Percentiles rank a stretch among this genome's conserved stretches.
Evolutionary conservation across 176 grass and related monocot species (phyloP).

Genomic region (Triticum urartu): DNA sequence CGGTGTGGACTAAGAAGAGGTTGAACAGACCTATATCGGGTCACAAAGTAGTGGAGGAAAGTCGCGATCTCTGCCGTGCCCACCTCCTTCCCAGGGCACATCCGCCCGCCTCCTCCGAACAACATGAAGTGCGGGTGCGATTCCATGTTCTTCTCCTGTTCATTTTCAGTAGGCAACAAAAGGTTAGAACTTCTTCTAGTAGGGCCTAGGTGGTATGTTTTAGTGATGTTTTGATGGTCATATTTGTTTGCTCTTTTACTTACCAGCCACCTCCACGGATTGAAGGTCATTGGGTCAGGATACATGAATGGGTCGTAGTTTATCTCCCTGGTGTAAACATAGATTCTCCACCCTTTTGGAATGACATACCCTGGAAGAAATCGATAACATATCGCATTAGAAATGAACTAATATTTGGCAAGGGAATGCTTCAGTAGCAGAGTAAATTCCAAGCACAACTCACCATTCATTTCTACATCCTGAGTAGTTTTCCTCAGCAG

Average conservation of each 20-base stretch:
- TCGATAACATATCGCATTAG: too few species aligned
- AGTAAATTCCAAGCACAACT: neutral
- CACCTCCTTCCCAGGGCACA: slow-evolving; percentile 92
- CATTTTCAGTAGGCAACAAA: neutral
- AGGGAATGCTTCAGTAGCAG: too few species aligned
- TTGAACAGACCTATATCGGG: slow-evolving; percentile 68
- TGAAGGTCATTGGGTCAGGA: slow-evolving; percentile 74
- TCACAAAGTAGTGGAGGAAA: slow-evolving; percentile 93
- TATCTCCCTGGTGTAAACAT: slow-evolving; percentile 99
- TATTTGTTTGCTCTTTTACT: neutral
- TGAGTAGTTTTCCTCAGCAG: slow-evolving; percentile 91
- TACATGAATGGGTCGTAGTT: slow-evolving; percentile 89
- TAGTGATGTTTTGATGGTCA: neutral
- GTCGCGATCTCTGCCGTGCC: slow-evolving; percentile 77
- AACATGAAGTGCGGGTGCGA: slow-evolving; percentile 93
- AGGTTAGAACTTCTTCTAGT: slow-evolving; percentile 2
- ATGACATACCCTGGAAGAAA: slow-evolving; percentile 67
- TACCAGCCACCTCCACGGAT: slow-evolving; percentile 99
- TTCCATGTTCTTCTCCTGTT: slow-evolving; percentile 71
- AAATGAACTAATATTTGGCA: too few species aligned
- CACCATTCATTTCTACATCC: slow-evolving; percentile 94
- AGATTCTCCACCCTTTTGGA: slow-evolving; percentile 94
- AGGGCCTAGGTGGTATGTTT: neutral
- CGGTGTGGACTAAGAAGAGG: neutral
- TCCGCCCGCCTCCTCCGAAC: slow-evolving; percentile 76